Base-by-base conservation (phyloP, 257 asterid genomes). In the Catharanthus roseus region DNA sequence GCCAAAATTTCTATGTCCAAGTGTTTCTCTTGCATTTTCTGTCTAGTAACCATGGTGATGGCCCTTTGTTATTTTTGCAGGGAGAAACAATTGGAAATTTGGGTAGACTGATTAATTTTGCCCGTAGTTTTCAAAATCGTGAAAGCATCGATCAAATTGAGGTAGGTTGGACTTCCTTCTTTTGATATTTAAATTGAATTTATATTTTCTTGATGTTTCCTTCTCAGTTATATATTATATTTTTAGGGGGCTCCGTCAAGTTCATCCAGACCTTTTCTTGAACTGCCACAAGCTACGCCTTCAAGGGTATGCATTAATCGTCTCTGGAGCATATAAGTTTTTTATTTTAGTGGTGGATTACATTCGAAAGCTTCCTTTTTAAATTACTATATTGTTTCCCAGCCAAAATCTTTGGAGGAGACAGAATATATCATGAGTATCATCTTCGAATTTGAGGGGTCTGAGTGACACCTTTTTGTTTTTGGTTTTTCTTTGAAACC, bases 221-320 rank as follows among this genome's bases (percentile, higher is more conserved):
- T 31, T 70, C 63, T 74, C 73, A 72, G 63, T 72, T 41, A 38
- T 61, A 10, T 55, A 72, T 39, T 75, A 69, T 72, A 56, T 31
- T 42, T 81, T 64, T 49, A 93, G 98, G 92, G 85, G 70, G 61
- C 71, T 55, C 77, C 87, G 56, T 78, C 92, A 57, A 79, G 87
- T 77, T 77, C 86, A 47, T 72, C 84, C 23, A 78, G 69, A 78
- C 92, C 84, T 42, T 85, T 89, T 39, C 93, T 90, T 76, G 92
- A 85, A 78, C 51, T 78, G 74, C 90, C 92, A 6, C 82, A 66
- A 67, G 70, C 57, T 55, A 78, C 88, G 84, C 91, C 99, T 57
- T 68, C 85, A 69, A 83, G 86, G 98, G 98, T 93, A 88, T 64
- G 79, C 50, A 51, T 47, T 29, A 15, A 24, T 78, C 72, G 28